Evolutionary conservation across 768 basidiomycete genomes (phyloP).

Genomic region (Termitomyces sp.): DNA sequence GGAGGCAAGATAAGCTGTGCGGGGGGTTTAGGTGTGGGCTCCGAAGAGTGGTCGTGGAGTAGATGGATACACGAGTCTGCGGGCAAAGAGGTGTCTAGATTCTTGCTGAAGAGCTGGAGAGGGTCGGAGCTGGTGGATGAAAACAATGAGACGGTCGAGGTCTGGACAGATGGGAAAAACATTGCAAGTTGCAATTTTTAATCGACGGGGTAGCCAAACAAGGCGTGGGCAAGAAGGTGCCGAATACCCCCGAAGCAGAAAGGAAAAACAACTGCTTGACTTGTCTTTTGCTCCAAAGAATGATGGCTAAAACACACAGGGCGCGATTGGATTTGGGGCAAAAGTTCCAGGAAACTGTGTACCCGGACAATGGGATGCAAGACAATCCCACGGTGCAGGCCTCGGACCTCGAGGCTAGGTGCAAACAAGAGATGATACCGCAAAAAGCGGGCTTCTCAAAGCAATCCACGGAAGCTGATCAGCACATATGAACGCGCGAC

Average conservation of each 20-base stretch:
- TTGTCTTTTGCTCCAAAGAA: too few species aligned
- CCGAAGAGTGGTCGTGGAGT: constrained; percentile 51
- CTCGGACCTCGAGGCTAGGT: background rate
- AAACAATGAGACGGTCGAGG: constrained; percentile 63
- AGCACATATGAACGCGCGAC: background rate
- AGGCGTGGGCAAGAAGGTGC: background rate
- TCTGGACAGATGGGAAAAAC: constrained; percentile 57
- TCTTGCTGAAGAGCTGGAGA: constrained; percentile 45
- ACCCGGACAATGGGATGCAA: background rate
- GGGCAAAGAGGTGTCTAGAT: constrained; percentile 43
- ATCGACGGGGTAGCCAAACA: background rate
- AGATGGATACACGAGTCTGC: constrained; percentile 62
- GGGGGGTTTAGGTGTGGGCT: constrained; percentile 43
- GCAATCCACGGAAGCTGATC: constrained; percentile 7
- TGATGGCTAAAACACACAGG: background rate
- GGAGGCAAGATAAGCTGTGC: constrained; percentile 40
- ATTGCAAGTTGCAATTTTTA: constrained; percentile 22
- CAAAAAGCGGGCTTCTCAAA: constrained; percentile 4
- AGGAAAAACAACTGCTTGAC: background rate
- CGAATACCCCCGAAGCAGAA: background rate
- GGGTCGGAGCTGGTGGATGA: constrained; percentile 67
- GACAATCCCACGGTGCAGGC: background rate
- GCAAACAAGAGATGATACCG: background rate
- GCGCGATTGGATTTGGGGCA: background rate
- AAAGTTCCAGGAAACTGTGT: background rate